These are phyloP conservation scores for Neonectria faginata DNA, from an alignment of 2,329 filamentous ascomycete genomes.

Conservation along the genomic window DNA sequence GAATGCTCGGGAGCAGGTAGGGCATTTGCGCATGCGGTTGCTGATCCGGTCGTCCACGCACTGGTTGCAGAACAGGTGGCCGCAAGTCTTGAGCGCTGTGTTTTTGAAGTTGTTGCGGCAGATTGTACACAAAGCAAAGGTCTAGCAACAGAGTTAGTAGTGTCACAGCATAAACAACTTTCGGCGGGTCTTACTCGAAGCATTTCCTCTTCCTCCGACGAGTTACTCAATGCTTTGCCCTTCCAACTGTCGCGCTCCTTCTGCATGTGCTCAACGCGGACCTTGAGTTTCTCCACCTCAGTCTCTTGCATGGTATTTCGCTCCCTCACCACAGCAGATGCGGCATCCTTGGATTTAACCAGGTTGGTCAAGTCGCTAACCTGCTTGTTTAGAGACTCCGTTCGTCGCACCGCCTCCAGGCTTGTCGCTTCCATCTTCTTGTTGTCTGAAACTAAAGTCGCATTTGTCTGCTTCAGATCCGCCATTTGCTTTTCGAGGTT, in stretches of 20 bases:
- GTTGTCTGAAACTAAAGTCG: constrained; percentile 76
- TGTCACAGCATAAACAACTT: neutral
- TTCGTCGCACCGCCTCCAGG: constrained; percentile 75
- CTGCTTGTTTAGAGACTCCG: constrained; percentile 80
- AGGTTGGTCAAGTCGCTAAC: constrained; percentile 80
- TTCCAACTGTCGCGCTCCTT: constrained; percentile 91
- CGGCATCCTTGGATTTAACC: constrained; percentile 80
- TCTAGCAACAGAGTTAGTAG: constrained; percentile 47
- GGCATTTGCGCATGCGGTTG: constrained; percentile 94
- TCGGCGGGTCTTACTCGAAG: constrained; percentile 75
- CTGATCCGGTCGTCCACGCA: constrained; percentile 91
- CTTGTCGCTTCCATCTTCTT: constrained; percentile 79
- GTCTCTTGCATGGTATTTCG: constrained; percentile 73
- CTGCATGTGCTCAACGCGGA: constrained; percentile 80
- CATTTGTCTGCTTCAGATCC: constrained; percentile 83
- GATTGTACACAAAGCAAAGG: constrained; percentile 79
- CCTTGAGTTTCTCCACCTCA: constrained; percentile 83
- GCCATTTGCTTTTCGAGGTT: constrained; percentile 93
- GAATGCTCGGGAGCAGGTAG: constrained; percentile 92
- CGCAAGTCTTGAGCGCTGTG: constrained; percentile 91
- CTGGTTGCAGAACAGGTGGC: constrained; percentile 91
- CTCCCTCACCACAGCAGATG: constrained; percentile 63
- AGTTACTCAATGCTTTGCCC: constrained; percentile 82
- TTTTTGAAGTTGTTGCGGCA: constrained; percentile 96
- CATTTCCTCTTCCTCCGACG: constrained; percentile 84